A percentile compares a stretch with the other conserved stretches of the same genome.
phyloP scores from a whole-genome alignment of 495 filamentous ascomycete species.

The Xylaria castorea region DNA sequence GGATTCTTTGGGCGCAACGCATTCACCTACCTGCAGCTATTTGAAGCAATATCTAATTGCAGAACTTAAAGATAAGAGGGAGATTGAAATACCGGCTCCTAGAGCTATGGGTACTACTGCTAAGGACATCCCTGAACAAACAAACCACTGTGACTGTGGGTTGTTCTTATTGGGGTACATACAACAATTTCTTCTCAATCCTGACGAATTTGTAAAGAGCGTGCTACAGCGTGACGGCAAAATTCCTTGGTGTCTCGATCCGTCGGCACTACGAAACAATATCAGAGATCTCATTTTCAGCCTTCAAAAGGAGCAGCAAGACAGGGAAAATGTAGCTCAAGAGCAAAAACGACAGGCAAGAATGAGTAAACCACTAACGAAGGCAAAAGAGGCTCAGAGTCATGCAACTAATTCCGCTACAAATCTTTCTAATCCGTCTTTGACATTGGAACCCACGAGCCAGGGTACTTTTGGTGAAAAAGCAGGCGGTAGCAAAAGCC shows the following conservation, averaged over 20 bases:
- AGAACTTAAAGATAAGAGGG: constrained; percentile 75
- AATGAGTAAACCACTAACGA: constrained; percentile 16
- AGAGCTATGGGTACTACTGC: constrained; percentile 70
- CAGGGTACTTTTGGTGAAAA: background rate
- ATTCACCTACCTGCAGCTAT: constrained; percentile 64
- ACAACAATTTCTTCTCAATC: constrained; percentile 75
- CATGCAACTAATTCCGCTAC: background rate
- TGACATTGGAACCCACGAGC: background rate
- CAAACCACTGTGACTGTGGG: constrained; percentile 89
- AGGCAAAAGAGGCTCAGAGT: background rate
- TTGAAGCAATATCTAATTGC: constrained; percentile 78
- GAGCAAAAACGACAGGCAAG: constrained; percentile 34
- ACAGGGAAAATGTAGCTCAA: constrained; percentile 31
- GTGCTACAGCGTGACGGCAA: constrained; percentile 41
- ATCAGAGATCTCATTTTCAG: constrained; percentile 49
- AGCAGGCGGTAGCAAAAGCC: constrained; percentile 10
- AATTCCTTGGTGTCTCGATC: constrained; percentile 46
- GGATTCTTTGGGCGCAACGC: constrained; percentile 75
- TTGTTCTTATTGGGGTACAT: constrained; percentile 84
- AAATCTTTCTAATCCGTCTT: background rate
- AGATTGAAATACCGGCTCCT: constrained; percentile 59
- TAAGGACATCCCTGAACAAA: constrained; percentile 74
- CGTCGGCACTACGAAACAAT: constrained; percentile 41
- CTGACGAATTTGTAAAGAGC: constrained; percentile 62
- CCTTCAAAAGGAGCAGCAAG: constrained; percentile 45